Percentiles rank a stretch among this genome's conserved stretches.
Evolutionary conservation across 2,329 filamentous ascomycete genomes (phyloP).

Genomic region (Parastagonospora nodorum): DNA sequence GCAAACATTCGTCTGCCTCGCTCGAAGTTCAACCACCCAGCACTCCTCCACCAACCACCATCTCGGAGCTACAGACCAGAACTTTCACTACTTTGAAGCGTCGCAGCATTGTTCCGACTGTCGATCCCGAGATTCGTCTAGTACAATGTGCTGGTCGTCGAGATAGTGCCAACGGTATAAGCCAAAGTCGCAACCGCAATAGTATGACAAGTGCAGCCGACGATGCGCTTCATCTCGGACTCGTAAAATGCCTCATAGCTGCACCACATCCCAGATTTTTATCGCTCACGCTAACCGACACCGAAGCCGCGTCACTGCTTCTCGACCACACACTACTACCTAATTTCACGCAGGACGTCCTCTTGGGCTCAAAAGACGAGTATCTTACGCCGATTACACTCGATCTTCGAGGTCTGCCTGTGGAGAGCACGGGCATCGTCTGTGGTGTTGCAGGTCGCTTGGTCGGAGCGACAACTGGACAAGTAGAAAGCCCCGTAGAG

Average conservation of each 20-base stretch:
- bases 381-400: conserved; percentile 85
- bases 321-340: conserved; percentile 70
- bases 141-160: conserved; percentile 78
- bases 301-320: conserved; percentile 74
- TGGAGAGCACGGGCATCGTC: conserved; percentile 92
- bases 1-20: conserved; percentile 53
- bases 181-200: conserved; percentile 31
- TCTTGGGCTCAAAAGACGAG: conserved; percentile 76
- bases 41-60: conserved; percentile 77
- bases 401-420: conserved; percentile 77
- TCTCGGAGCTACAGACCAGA: conserved; percentile 78
- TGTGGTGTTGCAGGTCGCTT: conserved; percentile 88
- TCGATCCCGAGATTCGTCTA: conserved; percentile 71
- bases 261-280: conserved; percentile 67
- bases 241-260: conserved; percentile 55
- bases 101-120: conserved; percentile 73
- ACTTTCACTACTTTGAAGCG: conserved; percentile 85
- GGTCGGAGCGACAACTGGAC: conserved; percentile 67
- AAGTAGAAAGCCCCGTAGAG: conserved; percentile 60
- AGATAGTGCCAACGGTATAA: conserved; percentile 39
- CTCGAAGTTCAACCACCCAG: conserved; percentile 58
- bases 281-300: conserved; percentile 73
- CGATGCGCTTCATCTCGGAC: conserved; percentile 53
- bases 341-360: conserved; percentile 62
- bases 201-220: conserved; percentile 44